Conservation (phyloP, 805 yeast species). For the Candida cerambycidarum region DNA sequence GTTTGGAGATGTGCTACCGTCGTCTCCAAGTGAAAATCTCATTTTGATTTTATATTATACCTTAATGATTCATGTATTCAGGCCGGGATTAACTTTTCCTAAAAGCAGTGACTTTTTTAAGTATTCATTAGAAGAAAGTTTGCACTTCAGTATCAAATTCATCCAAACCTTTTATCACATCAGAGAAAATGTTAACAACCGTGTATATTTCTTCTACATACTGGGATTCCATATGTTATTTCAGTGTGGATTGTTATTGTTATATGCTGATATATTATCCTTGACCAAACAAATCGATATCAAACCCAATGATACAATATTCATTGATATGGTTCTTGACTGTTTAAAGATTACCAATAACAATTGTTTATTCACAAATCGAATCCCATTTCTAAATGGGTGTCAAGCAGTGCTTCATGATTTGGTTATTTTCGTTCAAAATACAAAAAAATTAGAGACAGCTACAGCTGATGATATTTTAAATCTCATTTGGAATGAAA, state of each 20-base stretch:
- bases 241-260: slow-evolving; percentile 2
- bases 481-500: slow-evolving; percentile 5
- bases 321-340: background rate
- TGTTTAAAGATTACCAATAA: background rate
- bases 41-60: slow-evolving; percentile 1
- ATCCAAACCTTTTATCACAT: slow-evolving; percentile 2
- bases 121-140: slow-evolving; percentile 1
- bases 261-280: slow-evolving; percentile 1
- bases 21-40: background rate
- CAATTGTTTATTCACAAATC: background rate
- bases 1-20: background rate
- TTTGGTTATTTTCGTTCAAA: slow-evolving; percentile 1
- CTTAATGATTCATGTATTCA: slow-evolving; percentile 3
- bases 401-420: slow-evolving; percentile 1
- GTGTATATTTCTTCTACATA: slow-evolving; percentile 2
- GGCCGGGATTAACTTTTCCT: slow-evolving; percentile 3
- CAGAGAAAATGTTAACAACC: slow-evolving; percentile 1
- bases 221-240: slow-evolving; percentile 8
- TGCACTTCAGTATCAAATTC: background rate
- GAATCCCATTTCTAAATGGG: background rate
- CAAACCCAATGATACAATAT: background rate
- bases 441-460: background rate
- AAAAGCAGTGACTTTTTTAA: slow-evolving; percentile 2
- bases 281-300: slow-evolving; percentile 1
- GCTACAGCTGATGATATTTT: background rate